Base-by-base conservation (phyloP, 2,329 filamentous ascomycete species). In the Venturia effusa region DNA sequence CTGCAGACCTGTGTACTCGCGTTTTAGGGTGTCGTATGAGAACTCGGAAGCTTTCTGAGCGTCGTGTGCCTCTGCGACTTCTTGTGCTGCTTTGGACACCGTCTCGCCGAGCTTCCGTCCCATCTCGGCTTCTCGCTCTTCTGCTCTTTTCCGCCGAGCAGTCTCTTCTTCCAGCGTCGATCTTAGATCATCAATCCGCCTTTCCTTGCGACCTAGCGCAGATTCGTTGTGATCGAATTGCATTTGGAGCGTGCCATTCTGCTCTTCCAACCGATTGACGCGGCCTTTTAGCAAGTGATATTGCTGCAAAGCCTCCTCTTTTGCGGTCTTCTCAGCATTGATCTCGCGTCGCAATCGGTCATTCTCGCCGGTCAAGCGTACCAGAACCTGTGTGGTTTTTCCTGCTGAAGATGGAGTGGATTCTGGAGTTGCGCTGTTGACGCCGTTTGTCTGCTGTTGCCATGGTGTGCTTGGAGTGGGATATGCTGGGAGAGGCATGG, bases 321-420 rank as follows among this genome's bases (percentile, higher is more conserved):
- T 81, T 64, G 70, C 70, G 8, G 72, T 66, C 43, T 69, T 67
- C 59, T 74, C 70, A 24, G 71, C 68, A 40, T 73, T 72, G 45
- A 76, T 67, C 67, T 91, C 88, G 55, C 88, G 82, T 70, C 88
- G 88, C 54, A 91, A 77, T 55, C 85, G 81, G 70, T 91, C 88
- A 68, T 90, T 90, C 70, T 91, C 88, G 61, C 85, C 85, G 73
- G 90, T 88, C 45, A 92, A 80, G 69, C 84, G 83, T 75, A 91
- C 89, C 73, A 92, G 91, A 17, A 64, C 64, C n/a, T 61, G 61
- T 59, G 64, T 65, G 4, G 61, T 63, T 24, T 63, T 62, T 3
- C 61, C 61, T 19, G 64, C 37, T 24, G 64, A 13, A n/a, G 51
- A 27, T 27, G 64, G 34, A 22, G 64, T 59, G 37, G 61, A 17